Conservation (phyloP, 352 stramenopile species). For the Pythium vanterpoolii region DNA sequence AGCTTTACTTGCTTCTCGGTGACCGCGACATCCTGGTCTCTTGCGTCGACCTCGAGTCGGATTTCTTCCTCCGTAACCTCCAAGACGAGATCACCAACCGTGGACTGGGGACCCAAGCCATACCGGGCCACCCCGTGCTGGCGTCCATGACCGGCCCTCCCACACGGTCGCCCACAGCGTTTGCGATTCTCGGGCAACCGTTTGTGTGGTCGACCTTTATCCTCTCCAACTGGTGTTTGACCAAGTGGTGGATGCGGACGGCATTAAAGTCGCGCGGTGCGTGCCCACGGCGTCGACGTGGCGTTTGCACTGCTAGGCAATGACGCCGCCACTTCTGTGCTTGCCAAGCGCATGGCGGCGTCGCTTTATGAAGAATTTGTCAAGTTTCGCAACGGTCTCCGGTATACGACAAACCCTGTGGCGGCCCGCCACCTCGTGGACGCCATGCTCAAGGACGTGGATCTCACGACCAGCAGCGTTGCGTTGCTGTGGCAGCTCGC, state of each 20-base stretch:
- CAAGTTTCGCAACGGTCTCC: constrained; percentile 22
- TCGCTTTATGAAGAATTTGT: constrained; percentile 9
- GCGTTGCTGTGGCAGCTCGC: constrained; percentile 22
- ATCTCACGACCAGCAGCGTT: constrained; percentile 16
- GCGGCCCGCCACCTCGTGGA: constrained; percentile 12
- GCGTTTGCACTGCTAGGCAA: constrained; percentile 25
- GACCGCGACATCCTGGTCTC: constrained; percentile 6
- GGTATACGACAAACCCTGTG: constrained; percentile 19
- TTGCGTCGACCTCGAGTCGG: neutral
- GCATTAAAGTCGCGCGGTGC: constrained; percentile 14
- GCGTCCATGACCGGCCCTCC: no score
- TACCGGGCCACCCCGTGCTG: constrained; percentile 12
- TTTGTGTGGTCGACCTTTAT: constrained; percentile 30
- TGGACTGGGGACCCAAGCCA: constrained; percentile 14
- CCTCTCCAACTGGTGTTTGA: constrained; percentile 28
- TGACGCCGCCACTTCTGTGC: constrained; percentile 10
- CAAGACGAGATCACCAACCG: constrained; percentile 17
- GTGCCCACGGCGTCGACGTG: constrained; percentile 20
- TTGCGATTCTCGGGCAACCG: constrained; percentile 21
- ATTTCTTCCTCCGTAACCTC: neutral
- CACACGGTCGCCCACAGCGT: constrained; percentile 11
- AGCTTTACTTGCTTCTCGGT: constrained; percentile 12
- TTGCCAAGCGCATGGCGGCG: constrained; percentile 17
- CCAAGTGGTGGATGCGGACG: constrained; percentile 14
- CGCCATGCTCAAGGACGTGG: neutral